Percentiles rank a stretch among this genome's conserved stretches.
These are phyloP conservation scores for Scheffersomyces segobiensis DNA, from an alignment of 1,139 yeast genomes.

Conservation along the genomic window DNA sequence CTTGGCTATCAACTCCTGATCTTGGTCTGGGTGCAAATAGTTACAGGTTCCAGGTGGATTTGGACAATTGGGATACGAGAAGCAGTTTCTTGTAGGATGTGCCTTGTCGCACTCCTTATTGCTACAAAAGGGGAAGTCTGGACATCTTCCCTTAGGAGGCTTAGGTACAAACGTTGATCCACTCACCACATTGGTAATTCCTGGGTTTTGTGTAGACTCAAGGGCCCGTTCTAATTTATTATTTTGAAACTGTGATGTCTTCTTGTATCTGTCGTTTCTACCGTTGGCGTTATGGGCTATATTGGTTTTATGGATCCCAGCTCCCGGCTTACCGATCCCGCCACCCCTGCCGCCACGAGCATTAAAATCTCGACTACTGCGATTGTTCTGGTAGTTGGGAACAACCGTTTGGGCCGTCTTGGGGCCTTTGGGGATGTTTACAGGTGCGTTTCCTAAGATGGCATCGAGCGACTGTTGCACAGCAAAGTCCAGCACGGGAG, in stretches of 20 bases:
- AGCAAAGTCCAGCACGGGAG: constrained; percentile 2
- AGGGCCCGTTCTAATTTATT: constrained; percentile 42
- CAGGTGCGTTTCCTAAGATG: constrained; percentile 3
- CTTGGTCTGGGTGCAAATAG: constrained; percentile 82
- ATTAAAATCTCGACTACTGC: background rate
- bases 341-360: constrained; percentile 9
- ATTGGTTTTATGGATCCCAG: constrained; percentile 1
- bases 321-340: constrained; percentile 11
- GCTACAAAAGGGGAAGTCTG: constrained; percentile 75
- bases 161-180: constrained; percentile 26
- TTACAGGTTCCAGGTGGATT: constrained; percentile 82
- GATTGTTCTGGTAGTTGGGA: constrained; percentile 5
- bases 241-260: constrained; percentile 29
- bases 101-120: constrained; percentile 68
- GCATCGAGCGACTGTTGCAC: constrained; percentile 3
- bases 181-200: constrained; percentile 21
- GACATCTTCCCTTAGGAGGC: constrained; percentile 67
- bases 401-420: constrained; percentile 2
- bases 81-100: constrained; percentile 79
- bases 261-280: constrained; percentile 10
- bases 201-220: constrained; percentile 21
- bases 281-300: constrained; percentile 8
- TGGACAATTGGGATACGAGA: constrained; percentile 76
- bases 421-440: constrained; percentile 20
- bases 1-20: constrained; percentile 67